phyloP scores from a whole-genome alignment of 345 rosid genomes.

The Dipteronia dyeriana region DNA sequence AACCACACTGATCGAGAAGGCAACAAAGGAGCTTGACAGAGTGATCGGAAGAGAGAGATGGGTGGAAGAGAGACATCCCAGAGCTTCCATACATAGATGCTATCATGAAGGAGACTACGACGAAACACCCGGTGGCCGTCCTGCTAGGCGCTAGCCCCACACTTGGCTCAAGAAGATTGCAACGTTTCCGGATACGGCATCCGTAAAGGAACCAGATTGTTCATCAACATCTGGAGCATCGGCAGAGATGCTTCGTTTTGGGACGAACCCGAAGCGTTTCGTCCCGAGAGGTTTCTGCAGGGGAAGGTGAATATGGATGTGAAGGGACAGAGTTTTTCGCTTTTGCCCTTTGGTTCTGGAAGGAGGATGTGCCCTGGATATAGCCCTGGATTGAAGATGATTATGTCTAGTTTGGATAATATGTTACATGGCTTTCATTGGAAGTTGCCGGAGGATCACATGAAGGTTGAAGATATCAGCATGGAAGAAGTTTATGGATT shows the following conservation, averaged over 20 bases:
- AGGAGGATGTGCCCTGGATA: constrained; percentile 43
- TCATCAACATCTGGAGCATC: constrained; percentile 34
- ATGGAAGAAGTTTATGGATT: constrained; percentile 37
- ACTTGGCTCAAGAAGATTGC: constrained; percentile 21
- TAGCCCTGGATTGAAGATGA: constrained; percentile 26
- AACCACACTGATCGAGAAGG: constrained; percentile 19
- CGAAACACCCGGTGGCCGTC: constrained; percentile 29
- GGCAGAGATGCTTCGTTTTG: constrained; percentile 31
- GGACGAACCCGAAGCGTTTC: constrained; percentile 28
- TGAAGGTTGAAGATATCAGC: constrained; percentile 22
- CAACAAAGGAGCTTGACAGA: constrained; percentile 30
- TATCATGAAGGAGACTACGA: constrained; percentile 31
- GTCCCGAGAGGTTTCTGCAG: constrained; percentile 29
- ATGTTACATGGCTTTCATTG: constrained; percentile 34
- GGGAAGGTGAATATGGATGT: constrained; percentile 9
- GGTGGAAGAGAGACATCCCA: constrained; percentile 30
- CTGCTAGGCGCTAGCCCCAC: constrained; percentile 17
- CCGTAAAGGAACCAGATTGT: constrained; percentile 15
- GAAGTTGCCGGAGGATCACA: constrained; percentile 18
- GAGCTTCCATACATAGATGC: constrained; percentile 31
- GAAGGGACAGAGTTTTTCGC: constrained; percentile 31
- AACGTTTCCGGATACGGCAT: constrained; percentile 25
- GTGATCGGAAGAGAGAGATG: constrained; percentile 29
- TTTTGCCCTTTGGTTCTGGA: constrained; percentile 41
- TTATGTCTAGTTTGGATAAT: constrained; percentile 29